Base-by-base conservation (phyloP, 306 rosid species). In the Oemleria cerasiformis region DNA sequence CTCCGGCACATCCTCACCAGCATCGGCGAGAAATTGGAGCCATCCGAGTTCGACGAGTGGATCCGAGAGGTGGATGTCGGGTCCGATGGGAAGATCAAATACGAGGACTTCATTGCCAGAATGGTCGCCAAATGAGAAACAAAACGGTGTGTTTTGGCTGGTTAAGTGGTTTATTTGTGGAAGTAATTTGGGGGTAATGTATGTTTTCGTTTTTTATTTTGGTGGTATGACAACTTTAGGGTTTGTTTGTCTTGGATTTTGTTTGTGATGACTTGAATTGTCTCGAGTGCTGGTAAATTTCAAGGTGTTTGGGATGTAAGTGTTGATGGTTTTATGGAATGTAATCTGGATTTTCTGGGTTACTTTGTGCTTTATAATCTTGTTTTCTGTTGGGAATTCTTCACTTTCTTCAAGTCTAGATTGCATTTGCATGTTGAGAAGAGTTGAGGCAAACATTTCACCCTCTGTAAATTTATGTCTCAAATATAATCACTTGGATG, bases 11-110 rank as follows among this genome's bases (percentile, higher is more conserved):
- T 93, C 71, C 87, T 92, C 65, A 92, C 98, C 60, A 90, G 86
- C 85, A 92, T 92, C 38, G 98, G 98, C 34, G 98, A 92, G 96
- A 92, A 92, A 84, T 89, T 92, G 11, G 98, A 92, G 77, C 96
- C 97, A 0, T 73, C 96, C 47, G 98, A 92, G 88, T 92, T 92
- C 49, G 98, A 92, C 61, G 98, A 92, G 87, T 92, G 98, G 98
- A 90, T 92, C 91, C 81, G 88, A 67, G 98, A 92, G 85, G 98
- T 92, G 45, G 97, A 90, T 67, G 98, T 92, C 16, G 88, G 89
- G 21, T 72, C 91, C 51, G 96, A 94, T 68, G 99, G 97, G 34
- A 89, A 84, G 90, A 94, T 94, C 91, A 90, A 92, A 65, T 94
- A 94, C 80, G 99, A 91, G 70, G 99, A 94, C 63, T 94, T 94